Evolutionary conservation across 495 filamentous ascomycete species (phyloP).

Genomic region (Haplographium delicatum): DNA sequence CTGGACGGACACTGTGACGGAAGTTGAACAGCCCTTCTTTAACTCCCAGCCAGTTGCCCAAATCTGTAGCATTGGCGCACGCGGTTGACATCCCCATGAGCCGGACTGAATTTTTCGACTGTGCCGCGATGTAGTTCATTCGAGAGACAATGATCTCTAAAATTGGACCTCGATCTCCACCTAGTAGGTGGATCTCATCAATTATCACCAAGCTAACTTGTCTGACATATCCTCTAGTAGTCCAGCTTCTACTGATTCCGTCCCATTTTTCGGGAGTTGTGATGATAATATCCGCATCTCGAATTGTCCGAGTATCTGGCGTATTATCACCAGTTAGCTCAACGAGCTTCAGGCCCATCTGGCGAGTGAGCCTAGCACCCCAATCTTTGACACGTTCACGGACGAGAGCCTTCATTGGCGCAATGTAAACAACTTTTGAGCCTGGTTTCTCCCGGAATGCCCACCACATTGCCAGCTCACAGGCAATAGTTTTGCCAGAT

Average conservation of each 20-base stretch:
- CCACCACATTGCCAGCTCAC: slow-evolving; percentile 99
- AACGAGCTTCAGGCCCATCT: slow-evolving; percentile 86
- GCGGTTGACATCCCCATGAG: slow-evolving; percentile 98
- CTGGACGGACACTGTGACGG: slow-evolving; percentile 92
- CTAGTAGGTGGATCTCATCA: slow-evolving; percentile 95
- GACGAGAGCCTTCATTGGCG: slow-evolving; percentile 98
- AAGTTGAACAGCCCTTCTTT: slow-evolving; percentile 98
- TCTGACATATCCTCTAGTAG: slow-evolving; percentile 90
- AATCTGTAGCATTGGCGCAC: slow-evolving; percentile 89
- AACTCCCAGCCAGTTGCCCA: slow-evolving; percentile 95
- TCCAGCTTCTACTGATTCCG: slow-evolving; percentile 97
- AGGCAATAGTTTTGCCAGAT: slow-evolving; percentile 93
- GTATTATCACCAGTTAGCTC: slow-evolving; percentile 98
- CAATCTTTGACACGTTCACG: slow-evolving; percentile 96
- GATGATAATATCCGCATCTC: slow-evolving; percentile 95
- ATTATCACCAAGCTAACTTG: slow-evolving; percentile 97
- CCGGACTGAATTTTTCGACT: slow-evolving; percentile 80
- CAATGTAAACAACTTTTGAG: slow-evolving; percentile 98
- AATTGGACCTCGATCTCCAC: slow-evolving; percentile 93
- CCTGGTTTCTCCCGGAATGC: slow-evolving; percentile 93
- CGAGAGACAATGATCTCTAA: slow-evolving; percentile 98
- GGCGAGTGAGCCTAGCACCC: slow-evolving; percentile 73
- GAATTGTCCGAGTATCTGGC: slow-evolving; percentile 89
- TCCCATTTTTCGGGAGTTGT: slow-evolving; percentile 99
- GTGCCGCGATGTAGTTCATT: slow-evolving; percentile 98